phyloP scores from a whole-genome alignment of 2,329 filamentous ascomycete species.

The Hypoxylon sp. region DNA sequence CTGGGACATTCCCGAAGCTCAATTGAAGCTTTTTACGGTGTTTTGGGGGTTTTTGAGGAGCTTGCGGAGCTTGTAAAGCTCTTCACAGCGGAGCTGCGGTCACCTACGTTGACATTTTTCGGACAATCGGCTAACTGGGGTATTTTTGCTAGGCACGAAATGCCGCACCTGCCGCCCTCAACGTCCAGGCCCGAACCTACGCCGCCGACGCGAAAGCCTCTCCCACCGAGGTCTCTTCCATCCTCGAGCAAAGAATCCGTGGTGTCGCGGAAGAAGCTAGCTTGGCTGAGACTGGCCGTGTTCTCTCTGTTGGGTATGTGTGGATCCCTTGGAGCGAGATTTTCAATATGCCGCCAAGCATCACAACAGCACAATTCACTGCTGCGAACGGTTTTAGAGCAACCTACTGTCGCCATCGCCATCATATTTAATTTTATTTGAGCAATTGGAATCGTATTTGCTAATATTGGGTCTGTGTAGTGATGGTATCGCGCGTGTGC shows the following conservation, averaged over 20 bases:
- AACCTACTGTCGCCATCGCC: background rate
- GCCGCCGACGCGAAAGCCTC: conserved; percentile 95
- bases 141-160: conserved; percentile 82
- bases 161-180: conserved; percentile 83
- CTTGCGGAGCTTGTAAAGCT: conserved; percentile 58
- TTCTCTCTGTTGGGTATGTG: conserved; percentile 98
- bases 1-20: conserved; percentile 52
- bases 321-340: conserved; percentile 47
- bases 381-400: background rate
- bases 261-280: conserved; percentile 97
- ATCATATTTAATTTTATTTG: conserved; percentile 1
- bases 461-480: conserved; percentile 65
- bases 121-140: conserved; percentile 68
- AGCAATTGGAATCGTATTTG: conserved; percentile 31
- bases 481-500: conserved; percentile 99
- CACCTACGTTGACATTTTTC: conserved; percentile 57
- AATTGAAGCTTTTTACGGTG: conserved; percentile 58
- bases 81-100: conserved; percentile 23
- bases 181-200: conserved; percentile 87
- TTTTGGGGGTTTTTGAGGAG: conserved; percentile 52
- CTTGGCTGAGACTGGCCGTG: conserved; percentile 98
- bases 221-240: conserved; percentile 98
- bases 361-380: conserved; percentile 25
- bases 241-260: conserved; percentile 99
- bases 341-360: conserved; percentile 45